phyloP scores from a whole-genome alignment of 2,329 filamentous ascomycete species.

The Ceratocystiopsis sp. region DNA sequence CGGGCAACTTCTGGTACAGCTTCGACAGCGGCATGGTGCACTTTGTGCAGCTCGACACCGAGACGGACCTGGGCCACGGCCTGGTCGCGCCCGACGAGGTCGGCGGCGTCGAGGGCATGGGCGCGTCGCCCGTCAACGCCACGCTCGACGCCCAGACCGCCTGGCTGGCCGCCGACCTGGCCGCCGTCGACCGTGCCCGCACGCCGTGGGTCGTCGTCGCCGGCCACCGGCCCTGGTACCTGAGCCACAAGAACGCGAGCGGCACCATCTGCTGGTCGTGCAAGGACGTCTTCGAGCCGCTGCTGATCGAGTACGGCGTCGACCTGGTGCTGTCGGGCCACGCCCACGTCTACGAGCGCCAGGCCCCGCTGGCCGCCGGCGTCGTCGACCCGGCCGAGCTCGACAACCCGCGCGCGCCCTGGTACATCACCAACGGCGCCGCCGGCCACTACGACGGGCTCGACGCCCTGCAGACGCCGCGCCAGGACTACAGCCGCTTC shows the following conservation, averaged over 20 bases:
- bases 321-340: constrained; percentile 10
- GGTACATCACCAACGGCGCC: constrained; percentile 14
- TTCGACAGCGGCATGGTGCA: constrained; percentile 10
- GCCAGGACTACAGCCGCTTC: constrained; percentile 11
- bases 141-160: constrained; percentile 2
- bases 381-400: constrained; percentile 11
- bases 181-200: constrained; percentile 24
- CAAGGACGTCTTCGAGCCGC: constrained; percentile 2
- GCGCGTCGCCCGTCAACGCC: constrained; percentile 1
- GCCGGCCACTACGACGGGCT: constrained; percentile 13
- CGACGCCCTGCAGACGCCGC: constrained; percentile 5
- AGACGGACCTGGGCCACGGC: constrained; percentile 9
- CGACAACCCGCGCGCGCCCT: constrained; percentile 8
- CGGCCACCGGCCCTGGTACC: constrained; percentile 32
- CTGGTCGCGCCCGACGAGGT: constrained; percentile 4
- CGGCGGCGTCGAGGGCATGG: not conserved
- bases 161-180: constrained; percentile 28
- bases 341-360: constrained; percentile 11
- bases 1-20: constrained; percentile 10
- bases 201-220: constrained; percentile 33
- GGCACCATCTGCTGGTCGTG: constrained; percentile 4
- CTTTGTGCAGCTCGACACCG: constrained; percentile 6
- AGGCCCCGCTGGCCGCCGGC: constrained; percentile 9
- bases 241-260: too few species aligned
- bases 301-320: constrained; percentile 7